These are phyloP conservation scores for Tolypocladium ovalisporum DNA, from an alignment of 2,329 filamentous ascomycete species.

Conservation along the genomic window DNA sequence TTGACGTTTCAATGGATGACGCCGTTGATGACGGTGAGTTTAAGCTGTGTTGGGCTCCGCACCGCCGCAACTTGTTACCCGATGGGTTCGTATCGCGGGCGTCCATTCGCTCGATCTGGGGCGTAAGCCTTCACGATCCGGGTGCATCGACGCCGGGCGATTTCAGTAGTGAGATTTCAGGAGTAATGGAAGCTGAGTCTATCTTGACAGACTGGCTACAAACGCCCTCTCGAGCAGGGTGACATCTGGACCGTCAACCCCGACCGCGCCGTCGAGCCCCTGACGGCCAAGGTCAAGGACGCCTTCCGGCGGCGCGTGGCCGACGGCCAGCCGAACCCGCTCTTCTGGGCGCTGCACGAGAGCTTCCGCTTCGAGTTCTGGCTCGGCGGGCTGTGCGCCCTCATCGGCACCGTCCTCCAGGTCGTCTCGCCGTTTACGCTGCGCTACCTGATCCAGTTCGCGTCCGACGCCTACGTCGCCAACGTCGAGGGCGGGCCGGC, in stretches of 20 bases:
- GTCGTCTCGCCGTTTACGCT: slow-evolving; percentile 78
- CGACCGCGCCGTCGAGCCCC: slow-evolving; percentile 56
- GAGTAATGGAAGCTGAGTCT: not conserved
- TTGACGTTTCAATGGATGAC: slow-evolving; percentile 87
- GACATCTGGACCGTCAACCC: slow-evolving; percentile 90
- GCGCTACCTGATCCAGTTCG: slow-evolving; percentile 78
- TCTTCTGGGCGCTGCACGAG: slow-evolving; percentile 75
- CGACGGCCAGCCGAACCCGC: slow-evolving; percentile 58
- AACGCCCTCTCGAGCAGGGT: slow-evolving; percentile 67
- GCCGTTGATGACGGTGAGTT: slow-evolving; percentile 65
- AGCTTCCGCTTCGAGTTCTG: slow-evolving; percentile 79
- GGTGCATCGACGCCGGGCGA: not conserved
- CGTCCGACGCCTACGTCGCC: slow-evolving; percentile 66
- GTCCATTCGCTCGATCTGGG: not conserved
- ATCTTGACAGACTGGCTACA: slow-evolving; percentile 59
- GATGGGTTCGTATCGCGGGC: not conserved
- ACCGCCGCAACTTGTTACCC: not conserved
- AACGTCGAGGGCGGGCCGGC: slow-evolving; percentile 34
- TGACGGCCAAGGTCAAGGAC: slow-evolving; percentile 54
- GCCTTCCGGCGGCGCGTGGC: slow-evolving; percentile 60
- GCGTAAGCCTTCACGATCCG: not conserved
- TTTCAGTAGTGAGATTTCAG: not conserved
- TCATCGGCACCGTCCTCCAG: slow-evolving; percentile 63
- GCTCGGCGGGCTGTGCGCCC: slow-evolving; percentile 67
- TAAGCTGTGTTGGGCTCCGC: not conserved